These are phyloP conservation scores for Zea mays DNA, from an alignment of 176 grass and related monocot genomes.

Conservation along the genomic window DNA sequence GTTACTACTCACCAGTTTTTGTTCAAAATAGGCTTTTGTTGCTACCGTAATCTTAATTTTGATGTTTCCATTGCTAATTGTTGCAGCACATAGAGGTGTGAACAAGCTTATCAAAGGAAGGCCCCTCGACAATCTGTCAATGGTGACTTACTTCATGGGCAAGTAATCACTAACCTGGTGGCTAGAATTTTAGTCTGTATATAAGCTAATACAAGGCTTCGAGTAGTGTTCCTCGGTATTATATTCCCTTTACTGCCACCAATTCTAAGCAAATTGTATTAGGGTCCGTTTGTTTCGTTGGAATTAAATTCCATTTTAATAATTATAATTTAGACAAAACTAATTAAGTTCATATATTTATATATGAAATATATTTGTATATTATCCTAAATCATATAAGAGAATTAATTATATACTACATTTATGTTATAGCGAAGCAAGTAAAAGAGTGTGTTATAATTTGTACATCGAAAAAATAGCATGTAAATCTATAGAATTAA, in stretches of 20 bases:
- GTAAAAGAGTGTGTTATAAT: too few species aligned
- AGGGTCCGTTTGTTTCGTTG: too few species aligned
- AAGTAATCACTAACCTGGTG: slow-evolving; percentile 45
- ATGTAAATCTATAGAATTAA: too few species aligned
- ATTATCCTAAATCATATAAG: too few species aligned
- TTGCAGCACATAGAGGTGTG: slow-evolving; percentile 79
- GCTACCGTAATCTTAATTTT: neutral
- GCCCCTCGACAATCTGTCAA: slow-evolving; percentile 84
- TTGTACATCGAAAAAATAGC: too few species aligned
- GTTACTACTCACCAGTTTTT: neutral
- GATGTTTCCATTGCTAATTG: slow-evolving; percentile 11
- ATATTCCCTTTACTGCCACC: neutral
- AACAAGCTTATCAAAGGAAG: slow-evolving; percentile 89
- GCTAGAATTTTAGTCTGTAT: neutral
- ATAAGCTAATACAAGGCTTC: neutral
- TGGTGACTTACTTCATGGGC: slow-evolving; percentile 40
- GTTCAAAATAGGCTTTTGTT: neutral
- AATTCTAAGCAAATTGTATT: neutral
- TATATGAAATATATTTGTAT: too few species aligned
- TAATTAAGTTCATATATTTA: too few species aligned
- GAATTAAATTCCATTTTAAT: too few species aligned
- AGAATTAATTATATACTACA: too few species aligned
- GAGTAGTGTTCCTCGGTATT: neutral
- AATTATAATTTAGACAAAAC: too few species aligned
- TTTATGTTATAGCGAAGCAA: too few species aligned